Base-by-base conservation (phyloP, 1,284 basidiomycete genomes). In the Trametes hirsuta region DNA sequence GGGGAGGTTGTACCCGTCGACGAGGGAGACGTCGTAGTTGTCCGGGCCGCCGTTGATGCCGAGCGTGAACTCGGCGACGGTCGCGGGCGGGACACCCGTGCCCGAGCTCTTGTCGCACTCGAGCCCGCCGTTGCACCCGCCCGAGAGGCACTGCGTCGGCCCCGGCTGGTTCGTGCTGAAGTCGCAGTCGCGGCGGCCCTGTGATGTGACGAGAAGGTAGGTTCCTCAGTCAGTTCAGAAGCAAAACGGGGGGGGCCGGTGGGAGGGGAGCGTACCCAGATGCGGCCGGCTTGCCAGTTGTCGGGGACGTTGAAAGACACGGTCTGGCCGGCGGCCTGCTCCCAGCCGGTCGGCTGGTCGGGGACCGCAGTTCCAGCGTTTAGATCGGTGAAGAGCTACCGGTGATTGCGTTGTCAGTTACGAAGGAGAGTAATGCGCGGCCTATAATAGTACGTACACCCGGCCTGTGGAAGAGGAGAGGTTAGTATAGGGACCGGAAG, bases 1-100 rank as follows among this genome's bases (percentile, higher is more conserved):
- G 6, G 87, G 86, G 8, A 88, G 69, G 71, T 88, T 87, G 71
- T 79, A 70, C 4, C 68, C 69, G 52, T 72, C 68, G 36, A 72
- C 71, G 36, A 73, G 59, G 12, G 71, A 73, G 15, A 73, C 71
- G 58, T 81, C 80, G 62, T 81, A 81, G 65, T 73, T 78, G 66
- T 82, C 80, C 0, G 59, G 61, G 11, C 65, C 63, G 18, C 71
- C 71, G 52, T 65, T 68, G 12, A 61, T 71, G 6, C 67, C 61
- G 12, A 82, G 69, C 6, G 79, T 82, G 68, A 74, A 82, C 63
- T 81, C 80, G 0, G 79, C 80, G 21, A 82, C 66, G 10, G 77
- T 75, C 0, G 75, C 80, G 3, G 80, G 81, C 30, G 80, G 79
- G 0, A 80, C 77, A 42, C 81, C 78, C 5, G 77, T 80, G 10